These are phyloP conservation scores for Claviceps pusilla DNA, from an alignment of 2,329 filamentous ascomycete genomes.

Conservation along the genomic window DNA sequence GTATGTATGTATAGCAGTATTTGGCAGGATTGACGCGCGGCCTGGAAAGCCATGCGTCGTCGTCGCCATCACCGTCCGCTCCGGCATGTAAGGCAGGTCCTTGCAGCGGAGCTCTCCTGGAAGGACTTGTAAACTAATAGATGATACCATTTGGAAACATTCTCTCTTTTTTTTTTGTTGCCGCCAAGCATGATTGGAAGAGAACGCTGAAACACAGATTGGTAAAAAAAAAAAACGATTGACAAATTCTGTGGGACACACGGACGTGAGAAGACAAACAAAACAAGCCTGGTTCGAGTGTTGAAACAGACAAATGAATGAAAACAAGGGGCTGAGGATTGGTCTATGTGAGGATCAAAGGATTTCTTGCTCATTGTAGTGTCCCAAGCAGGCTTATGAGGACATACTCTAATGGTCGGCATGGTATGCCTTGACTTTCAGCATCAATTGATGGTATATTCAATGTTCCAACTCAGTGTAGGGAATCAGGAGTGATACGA, in stretches of 20 bases:
- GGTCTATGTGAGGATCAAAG: background rate
- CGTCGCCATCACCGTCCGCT: constrained; percentile 10
- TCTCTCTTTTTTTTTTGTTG: too few species aligned
- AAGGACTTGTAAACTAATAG: background rate
- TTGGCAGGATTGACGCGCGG: constrained; percentile 13
- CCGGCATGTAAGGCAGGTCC: constrained; percentile 7
- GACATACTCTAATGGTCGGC: too few species aligned
- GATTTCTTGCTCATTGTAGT: too few species aligned
- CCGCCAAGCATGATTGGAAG: background rate
- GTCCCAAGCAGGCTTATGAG: too few species aligned
- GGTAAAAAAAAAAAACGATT: too few species aligned
- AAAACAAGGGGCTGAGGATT: background rate
- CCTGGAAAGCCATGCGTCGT: constrained; percentile 12
- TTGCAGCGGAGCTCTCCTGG: background rate
- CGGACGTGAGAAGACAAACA: background rate
- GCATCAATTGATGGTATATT: too few species aligned
- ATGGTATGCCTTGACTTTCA: too few species aligned
- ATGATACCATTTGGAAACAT: background rate
- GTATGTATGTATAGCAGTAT: constrained; percentile 11
- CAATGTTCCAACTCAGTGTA: too few species aligned
- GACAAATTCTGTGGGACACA: background rate
- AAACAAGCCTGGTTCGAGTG: background rate
- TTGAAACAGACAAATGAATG: background rate
- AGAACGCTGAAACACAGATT: background rate
- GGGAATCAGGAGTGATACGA: too few species aligned